These are phyloP conservation scores for Boletus eberwhitei DNA, from an alignment of 768 basidiomycete species.

Conservation along the genomic window DNA sequence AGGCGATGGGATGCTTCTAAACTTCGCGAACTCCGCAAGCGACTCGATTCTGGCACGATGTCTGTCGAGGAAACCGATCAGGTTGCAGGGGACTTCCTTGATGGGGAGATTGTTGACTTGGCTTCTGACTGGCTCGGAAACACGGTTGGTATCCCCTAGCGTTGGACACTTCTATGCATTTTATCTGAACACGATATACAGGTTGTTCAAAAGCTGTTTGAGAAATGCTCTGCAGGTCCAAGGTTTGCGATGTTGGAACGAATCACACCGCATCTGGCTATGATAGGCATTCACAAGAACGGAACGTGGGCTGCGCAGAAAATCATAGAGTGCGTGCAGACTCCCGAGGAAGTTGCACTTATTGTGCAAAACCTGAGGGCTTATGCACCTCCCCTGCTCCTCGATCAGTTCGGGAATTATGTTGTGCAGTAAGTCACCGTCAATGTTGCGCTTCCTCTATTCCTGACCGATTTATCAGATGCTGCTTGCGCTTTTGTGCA, in stretches of 20 bases:
- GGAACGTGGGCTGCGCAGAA: slow-evolving; percentile 99
- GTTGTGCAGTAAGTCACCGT: slow-evolving; percentile 74
- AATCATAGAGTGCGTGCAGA: slow-evolving; percentile 93
- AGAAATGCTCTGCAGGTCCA: slow-evolving; percentile 74
- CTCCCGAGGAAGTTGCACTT: slow-evolving; percentile 79
- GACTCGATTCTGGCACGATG: slow-evolving; percentile 88
- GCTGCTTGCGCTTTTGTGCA: slow-evolving; percentile 85
- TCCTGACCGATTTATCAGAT: slow-evolving; percentile 42
- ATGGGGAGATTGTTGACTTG: slow-evolving; percentile 92
- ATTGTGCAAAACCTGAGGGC: slow-evolving; percentile 86
- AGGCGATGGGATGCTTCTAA: slow-evolving; percentile 93
- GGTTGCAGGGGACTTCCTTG: slow-evolving; percentile 85
- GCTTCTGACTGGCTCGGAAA: slow-evolving; percentile 99
- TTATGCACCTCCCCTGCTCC: slow-evolving; percentile 88
- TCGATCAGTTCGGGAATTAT: slow-evolving; percentile 93
- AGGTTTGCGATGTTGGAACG: slow-evolving; percentile 91
- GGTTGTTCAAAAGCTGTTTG: slow-evolving; percentile 97
- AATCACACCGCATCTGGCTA: slow-evolving; percentile 88
- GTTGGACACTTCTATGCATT: background rate
- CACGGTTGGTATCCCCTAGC: slow-evolving; percentile 43
- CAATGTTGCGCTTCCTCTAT: background rate
- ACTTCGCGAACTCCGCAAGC: slow-evolving; percentile 90
- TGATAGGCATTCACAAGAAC: slow-evolving; percentile 99
- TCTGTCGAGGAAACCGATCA: slow-evolving; percentile 83
- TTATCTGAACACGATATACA: slow-evolving; percentile 27